Evolutionary conservation across 2,329 filamentous ascomycete species (phyloP).

Genomic region (Aspergillaceae sp.): DNA sequence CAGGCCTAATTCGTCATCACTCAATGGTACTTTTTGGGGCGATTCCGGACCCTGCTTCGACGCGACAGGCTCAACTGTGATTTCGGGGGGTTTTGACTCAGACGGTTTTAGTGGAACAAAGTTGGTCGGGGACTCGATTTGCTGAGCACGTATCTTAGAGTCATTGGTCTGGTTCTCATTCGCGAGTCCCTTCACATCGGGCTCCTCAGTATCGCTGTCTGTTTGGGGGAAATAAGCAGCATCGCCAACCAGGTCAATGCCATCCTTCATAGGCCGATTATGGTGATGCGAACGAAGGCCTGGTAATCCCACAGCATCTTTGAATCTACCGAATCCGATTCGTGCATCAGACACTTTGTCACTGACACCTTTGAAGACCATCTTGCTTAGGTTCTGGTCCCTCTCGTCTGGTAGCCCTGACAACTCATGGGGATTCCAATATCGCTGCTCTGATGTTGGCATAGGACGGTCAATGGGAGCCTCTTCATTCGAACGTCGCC

Average conservation of each 20-base stretch:
- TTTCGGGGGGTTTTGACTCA: conserved; percentile 21
- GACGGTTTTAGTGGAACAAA: conserved; percentile 8
- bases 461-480: conserved; percentile 19
- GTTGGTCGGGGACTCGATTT: conserved; percentile 3
- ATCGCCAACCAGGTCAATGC: conserved; percentile 21
- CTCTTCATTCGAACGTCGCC: conserved; percentile 33
- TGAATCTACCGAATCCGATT: conserved; percentile 74
- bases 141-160: not conserved
- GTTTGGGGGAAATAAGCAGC: conserved; percentile 17
- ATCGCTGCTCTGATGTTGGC: conserved; percentile 20
- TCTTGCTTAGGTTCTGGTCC: conserved; percentile 48
- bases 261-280: conserved; percentile 27
- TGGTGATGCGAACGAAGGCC: conserved; percentile 34
- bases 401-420: conserved; percentile 25
- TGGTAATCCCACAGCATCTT: conserved; percentile 63
- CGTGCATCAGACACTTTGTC: conserved; percentile 72
- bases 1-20: conserved; percentile 22
- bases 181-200: conserved; percentile 4
- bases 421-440: conserved; percentile 23
- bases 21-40: conserved; percentile 9
- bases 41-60: conserved; percentile 11
- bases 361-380: conserved; percentile 69
- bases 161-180: no score
- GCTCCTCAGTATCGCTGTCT: conserved; percentile 22
- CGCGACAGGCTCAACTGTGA: conserved; percentile 22